Evolutionary conservation across 495 filamentous ascomycete species (phyloP).

Genomic region (Astrothelium subdiscretum): DNA sequence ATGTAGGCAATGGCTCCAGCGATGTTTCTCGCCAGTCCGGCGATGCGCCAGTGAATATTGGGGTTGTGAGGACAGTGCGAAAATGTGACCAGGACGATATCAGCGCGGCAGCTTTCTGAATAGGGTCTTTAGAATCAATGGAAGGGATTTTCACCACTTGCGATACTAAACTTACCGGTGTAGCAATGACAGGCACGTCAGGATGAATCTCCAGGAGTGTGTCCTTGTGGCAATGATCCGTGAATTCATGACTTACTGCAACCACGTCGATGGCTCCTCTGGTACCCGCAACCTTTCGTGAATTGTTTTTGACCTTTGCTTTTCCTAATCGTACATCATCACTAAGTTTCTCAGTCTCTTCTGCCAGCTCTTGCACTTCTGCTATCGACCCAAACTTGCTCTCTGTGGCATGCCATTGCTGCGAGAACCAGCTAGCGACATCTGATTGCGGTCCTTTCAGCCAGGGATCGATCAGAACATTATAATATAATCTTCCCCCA

Average conservation of each 20-base stretch:
- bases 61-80: slow-evolving; percentile 24
- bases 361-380: slow-evolving; percentile 24
- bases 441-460: slow-evolving; percentile 40
- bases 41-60: slow-evolving; percentile 27
- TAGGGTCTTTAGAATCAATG: slow-evolving; percentile 19
- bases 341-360: slow-evolving; percentile 20
- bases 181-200: slow-evolving; percentile 39
- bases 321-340: background rate
- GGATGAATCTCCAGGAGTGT: slow-evolving; percentile 39
- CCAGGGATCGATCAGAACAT: slow-evolving; percentile 49
- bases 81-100: slow-evolving; percentile 32
- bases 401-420: slow-evolving; percentile 40
- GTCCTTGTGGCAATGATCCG: slow-evolving; percentile 44
- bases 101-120: slow-evolving; percentile 30
- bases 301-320: background rate
- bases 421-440: slow-evolving; percentile 42
- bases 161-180: slow-evolving; percentile 14
- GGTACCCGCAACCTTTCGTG: background rate
- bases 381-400: slow-evolving; percentile 33
- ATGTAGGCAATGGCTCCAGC: slow-evolving; percentile 26
- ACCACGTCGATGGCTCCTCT: slow-evolving; percentile 33
- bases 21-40: slow-evolving; percentile 40
- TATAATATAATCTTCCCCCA: slow-evolving; percentile 33
- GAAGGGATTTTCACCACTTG: slow-evolving; percentile 30
- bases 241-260: slow-evolving; percentile 43